Evolutionary conservation across 225 moss, liverwort and hornwort genomes (phyloP), one percentile per base, ranked within the genome.

Genomic region (Sphagnum contortum): DNA sequence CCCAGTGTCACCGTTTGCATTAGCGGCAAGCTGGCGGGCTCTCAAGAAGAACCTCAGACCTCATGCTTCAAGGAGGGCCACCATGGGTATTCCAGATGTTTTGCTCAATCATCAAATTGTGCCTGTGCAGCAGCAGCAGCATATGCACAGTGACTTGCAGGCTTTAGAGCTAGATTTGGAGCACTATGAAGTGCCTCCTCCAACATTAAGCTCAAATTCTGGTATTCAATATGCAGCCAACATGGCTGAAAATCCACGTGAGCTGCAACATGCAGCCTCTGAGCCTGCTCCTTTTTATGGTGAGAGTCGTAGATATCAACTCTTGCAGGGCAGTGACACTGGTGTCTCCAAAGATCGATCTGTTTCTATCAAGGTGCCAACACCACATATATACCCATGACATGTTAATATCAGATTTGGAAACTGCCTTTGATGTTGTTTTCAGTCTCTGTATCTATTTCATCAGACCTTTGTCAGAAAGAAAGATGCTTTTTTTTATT

Each of bases 121-220:
- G 29, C 29, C 29, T 29, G 29, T 29, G 29, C 29, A 29, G 29
- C 29, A 29, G 29, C 29, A 29, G 29, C 29, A 29, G 29, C 29
- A 29, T 29, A 29, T 29, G 29, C 29, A 29, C 29, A 78, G 70
- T 72, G 81, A 75, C 45, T 77, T 80, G 78, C 87, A 90, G 70
- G 72, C 74, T 56, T 81, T 92, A 57, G 95, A 92, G 78, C 79
- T 96, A 62, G 95, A 92, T 77, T 64, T 96, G 66, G 88, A 96
- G 68, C 89, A 88, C 61, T 92, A 90, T 75, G 90, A 92, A 73
- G 84, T 90, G 10, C 92, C 90, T 73, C 78, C 88, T 66, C 87
- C 94, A 69, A 85, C 75, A 46, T 80, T 2, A 2, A 9, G 52
- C 52, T 52, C 77, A 63, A 81, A 83, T 29, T 74, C 74, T 57